Conservation (phyloP, 768 basidiomycete genomes). For the Dacryopinax primogenitus region DNA sequence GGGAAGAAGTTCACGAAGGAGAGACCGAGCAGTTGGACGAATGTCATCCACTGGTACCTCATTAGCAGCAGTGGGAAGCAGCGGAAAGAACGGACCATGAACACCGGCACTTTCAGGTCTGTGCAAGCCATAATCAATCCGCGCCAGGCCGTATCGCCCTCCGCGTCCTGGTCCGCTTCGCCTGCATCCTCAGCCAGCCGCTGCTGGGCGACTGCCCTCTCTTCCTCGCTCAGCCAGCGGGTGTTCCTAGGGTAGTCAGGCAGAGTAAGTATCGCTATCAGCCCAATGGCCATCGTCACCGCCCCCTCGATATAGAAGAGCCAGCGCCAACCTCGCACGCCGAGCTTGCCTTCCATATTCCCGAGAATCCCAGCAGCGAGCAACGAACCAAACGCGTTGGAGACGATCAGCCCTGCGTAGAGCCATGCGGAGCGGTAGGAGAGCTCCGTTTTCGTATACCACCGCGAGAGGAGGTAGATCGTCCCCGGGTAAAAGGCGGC, state of each 20-base stretch:
- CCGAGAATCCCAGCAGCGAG: constrained; percentile 64
- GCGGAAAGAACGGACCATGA: constrained; percentile 28
- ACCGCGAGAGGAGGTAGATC: constrained; percentile 30
- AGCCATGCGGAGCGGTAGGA: constrained; percentile 50
- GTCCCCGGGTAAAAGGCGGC: constrained; percentile 55
- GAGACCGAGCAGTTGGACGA: constrained; percentile 40
- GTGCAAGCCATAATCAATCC: constrained; percentile 44
- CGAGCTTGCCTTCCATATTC: constrained; percentile 53
- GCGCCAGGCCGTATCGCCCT: constrained; percentile 34
- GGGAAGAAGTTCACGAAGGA: constrained; percentile 37
- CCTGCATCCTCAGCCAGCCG: constrained; percentile 56
- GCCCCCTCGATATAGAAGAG: constrained; percentile 63
- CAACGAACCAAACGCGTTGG: constrained; percentile 57
- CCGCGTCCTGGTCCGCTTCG: constrained; percentile 51
- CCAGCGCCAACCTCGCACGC: constrained; percentile 64
- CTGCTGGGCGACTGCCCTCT: constrained; percentile 49
- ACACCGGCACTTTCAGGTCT: constrained; percentile 43
- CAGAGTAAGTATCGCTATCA: constrained; percentile 38
- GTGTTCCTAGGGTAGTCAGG: constrained; percentile 33
- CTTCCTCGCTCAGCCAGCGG: constrained; percentile 39
- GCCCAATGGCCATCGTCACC: constrained; percentile 47
- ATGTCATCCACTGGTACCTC: constrained; percentile 27
- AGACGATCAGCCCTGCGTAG: constrained; percentile 46
- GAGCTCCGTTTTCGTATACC: constrained; percentile 42
- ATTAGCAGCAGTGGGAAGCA: background rate